phyloP scores from a whole-genome alignment of 345 rosid genomes.

The Camelina hispida region DNA sequence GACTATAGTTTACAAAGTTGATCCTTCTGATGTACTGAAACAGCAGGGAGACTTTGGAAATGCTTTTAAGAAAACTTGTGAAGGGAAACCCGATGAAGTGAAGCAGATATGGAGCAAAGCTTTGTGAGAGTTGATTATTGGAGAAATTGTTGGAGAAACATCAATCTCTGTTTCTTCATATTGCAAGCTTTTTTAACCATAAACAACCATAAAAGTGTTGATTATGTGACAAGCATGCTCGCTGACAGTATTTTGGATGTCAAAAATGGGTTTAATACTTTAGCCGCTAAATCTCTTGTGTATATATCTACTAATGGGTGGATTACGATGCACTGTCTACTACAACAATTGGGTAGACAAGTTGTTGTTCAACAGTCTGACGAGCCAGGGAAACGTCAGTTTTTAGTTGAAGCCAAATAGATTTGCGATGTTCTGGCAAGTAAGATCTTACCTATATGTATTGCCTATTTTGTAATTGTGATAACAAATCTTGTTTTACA shows the following conservation, averaged over 20 bases:
- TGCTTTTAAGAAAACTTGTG: neutral
- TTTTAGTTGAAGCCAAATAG: conserved; percentile 30
- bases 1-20: neutral
- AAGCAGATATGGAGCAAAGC: conserved; percentile 7
- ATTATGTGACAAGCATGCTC: too few relatives aligned
- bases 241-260: too few relatives aligned
- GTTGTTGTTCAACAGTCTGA: conserved; percentile 18
- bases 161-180: too few relatives aligned
- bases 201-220: too few relatives aligned
- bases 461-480: neutral
- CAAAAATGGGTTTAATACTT: neutral
- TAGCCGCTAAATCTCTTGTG: neutral
- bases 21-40: neutral
- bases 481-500: neutral
- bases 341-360: conserved; percentile 35
- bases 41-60: neutral
- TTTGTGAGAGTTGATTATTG: neutral
- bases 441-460: neutral
- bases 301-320: too few relatives aligned
- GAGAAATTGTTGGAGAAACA: too few relatives aligned
- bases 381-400: conserved; percentile 25
- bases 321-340: conserved; percentile 36
- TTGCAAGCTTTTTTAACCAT: too few relatives aligned
- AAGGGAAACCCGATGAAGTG: neutral
- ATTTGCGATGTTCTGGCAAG: conserved; percentile 21